A percentile compares a stretch with the other conserved stretches of the same genome.
Conservation (phyloP, 139 green algal genomes). For the Coelastrella sp. region DNA sequence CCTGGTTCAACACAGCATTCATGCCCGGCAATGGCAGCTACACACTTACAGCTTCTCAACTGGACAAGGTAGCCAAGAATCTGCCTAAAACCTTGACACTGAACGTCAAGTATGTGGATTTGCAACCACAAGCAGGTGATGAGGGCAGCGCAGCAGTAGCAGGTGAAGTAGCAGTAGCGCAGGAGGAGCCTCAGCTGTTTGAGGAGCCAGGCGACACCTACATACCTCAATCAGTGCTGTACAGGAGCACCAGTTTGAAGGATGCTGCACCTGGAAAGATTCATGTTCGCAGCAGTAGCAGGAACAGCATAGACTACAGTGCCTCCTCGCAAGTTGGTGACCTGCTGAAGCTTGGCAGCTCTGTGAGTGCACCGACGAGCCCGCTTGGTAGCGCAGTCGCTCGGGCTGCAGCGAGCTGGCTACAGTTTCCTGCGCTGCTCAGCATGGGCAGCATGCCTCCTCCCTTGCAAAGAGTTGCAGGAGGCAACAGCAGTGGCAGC, state of each 20-base stretch:
- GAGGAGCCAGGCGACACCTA: no score
- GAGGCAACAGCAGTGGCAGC: conserved; percentile 34
- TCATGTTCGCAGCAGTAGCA: conserved; percentile 36
- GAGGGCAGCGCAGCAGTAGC: background rate
- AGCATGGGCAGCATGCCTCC: background rate
- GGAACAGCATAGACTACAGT: background rate
- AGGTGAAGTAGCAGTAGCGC: background rate
- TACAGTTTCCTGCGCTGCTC: conserved; percentile 6
- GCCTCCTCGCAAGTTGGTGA: background rate
- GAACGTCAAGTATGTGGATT: conserved; percentile 41
- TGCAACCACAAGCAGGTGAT: conserved; percentile 4
- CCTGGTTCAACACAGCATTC: conserved; percentile 58
- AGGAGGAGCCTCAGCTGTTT: background rate
- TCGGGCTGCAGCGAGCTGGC: conserved; percentile 30
- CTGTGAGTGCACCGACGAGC: conserved; percentile 28
- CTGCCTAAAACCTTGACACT: conserved; percentile 15
- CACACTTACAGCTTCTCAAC: conserved; percentile 2
- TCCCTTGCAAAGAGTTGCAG: background rate
- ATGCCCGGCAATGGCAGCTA: background rate
- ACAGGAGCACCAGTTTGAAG: no score
- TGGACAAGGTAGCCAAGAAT: conserved; percentile 37
- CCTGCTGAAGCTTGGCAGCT: background rate
- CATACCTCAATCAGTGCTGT: no score
- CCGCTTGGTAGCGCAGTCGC: background rate
- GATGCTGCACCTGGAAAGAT: no score